Evolutionary conservation across 208 protist genomes (phyloP), one percentile per base, ranked within the genome.

Genomic region (Crithidia fasciculata): DNA sequence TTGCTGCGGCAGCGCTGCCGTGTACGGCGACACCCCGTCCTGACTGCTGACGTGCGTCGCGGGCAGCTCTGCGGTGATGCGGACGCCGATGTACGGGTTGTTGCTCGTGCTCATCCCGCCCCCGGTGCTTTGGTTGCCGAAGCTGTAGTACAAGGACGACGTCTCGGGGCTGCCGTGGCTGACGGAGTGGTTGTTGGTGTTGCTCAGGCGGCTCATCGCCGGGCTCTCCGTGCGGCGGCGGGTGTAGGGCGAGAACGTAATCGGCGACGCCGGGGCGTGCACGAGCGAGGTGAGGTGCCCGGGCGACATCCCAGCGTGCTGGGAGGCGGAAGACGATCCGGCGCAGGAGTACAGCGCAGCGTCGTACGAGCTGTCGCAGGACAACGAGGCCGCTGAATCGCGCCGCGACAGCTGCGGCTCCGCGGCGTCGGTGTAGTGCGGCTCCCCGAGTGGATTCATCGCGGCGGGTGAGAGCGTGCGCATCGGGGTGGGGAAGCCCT

Each of bases 61-160:
- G 9, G 71, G 5, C 37, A 43, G 5, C 63, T 76, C 72, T 5
- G 72, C 63, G 13, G 55, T 65, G 9, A 77, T 59, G 56, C 64
- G 54, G 5, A 71, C 64, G 9, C 62, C 63, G 15, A 63, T 44
- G 49, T 78, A 78, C 5, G 73, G 63, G 58, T 72, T 78, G 73
- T 68, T 72, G 65, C 66, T 72, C 5, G 62, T 69, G 71, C 71
- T 70, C 19, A 40, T n/a, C n/a, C 19, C 64, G 52, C 52, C 37
- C 4, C 5, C 18, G 4, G 64, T 37, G 59, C 65, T 78, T 43
- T 49, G 39, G 59, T 69, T 66, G 39, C 44, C 19, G 15, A 58
- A 61, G 56, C 68, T 72, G 45, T 76, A 53, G 59, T 74, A 74
- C 6, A 74, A 52, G 36, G 59, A 53, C 5, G 60, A 69, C 37